These are phyloP conservation scores for Collybia nuda DNA, from an alignment of 768 basidiomycete genomes.

Conservation along the genomic window DNA sequence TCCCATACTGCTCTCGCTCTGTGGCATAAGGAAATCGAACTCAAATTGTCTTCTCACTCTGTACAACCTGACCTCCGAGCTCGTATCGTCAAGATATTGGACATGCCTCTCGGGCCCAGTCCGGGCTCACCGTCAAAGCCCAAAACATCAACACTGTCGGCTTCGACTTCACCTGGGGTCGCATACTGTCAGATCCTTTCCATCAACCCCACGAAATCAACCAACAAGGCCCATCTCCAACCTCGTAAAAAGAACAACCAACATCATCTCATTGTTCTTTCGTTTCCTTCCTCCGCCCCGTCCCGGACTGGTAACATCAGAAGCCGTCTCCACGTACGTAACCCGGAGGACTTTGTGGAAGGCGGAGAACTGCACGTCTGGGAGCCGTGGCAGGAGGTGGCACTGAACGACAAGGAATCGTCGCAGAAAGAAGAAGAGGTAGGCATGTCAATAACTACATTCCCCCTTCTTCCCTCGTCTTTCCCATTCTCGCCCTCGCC, in stretches of 20 bases:
- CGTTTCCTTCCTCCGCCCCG: conserved; percentile 26
- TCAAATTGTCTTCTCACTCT: conserved; percentile 24
- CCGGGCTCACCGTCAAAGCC: conserved; percentile 24
- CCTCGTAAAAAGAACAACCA: conserved; percentile 4
- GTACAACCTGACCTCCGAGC: conserved; percentile 42
- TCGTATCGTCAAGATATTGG: conserved; percentile 41
- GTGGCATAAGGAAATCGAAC: conserved; percentile 52
- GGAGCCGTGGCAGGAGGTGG: conserved; percentile 50
- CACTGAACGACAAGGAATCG: conserved; percentile 15
- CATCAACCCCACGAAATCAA: conserved; percentile 12
- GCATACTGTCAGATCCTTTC: conserved; percentile 40
- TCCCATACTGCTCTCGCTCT: conserved; percentile 44
- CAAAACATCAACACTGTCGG: conserved; percentile 15
- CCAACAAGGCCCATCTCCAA: conserved; percentile 19
- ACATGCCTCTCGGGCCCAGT: conserved; percentile 22
- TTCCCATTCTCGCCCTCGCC: conserved; percentile 22
- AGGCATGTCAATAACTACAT: conserved; percentile 2
- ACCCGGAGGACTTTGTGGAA: conserved; percentile 34
- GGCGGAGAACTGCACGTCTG: conserved; percentile 45
- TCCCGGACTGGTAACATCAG: conserved; percentile 10
- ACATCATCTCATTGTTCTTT: conserved; percentile 34
- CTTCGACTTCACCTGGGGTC: conserved; percentile 30
- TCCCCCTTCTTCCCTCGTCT: conserved; percentile 19
- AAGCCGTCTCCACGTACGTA: conserved; percentile 24
- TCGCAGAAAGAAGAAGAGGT: conserved; percentile 1